These are phyloP conservation scores for Trichophyton simii DNA, from an alignment of 2,329 filamentous ascomycete species.

Conservation along the genomic window DNA sequence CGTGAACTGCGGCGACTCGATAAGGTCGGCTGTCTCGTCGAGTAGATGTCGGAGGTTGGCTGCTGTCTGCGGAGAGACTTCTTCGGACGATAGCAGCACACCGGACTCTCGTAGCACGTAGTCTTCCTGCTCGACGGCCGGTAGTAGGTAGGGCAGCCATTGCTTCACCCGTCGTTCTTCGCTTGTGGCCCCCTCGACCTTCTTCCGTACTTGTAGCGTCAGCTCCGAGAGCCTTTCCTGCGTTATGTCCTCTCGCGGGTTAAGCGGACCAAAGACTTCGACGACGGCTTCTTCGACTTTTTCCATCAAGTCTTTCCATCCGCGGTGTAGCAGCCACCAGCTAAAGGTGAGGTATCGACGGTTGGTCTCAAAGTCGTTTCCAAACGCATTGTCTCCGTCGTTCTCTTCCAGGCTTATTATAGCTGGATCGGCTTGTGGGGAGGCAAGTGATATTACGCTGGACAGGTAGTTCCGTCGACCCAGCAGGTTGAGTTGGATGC, in stretches of 20 bases:
- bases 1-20: slow-evolving; percentile 84
- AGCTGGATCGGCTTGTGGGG: slow-evolving; percentile 54
- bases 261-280: slow-evolving; percentile 78
- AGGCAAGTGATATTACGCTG: slow-evolving; percentile 82
- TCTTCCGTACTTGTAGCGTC: slow-evolving; percentile 69
- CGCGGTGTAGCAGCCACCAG: slow-evolving; percentile 92
- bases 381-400: slow-evolving; percentile 78
- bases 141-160: slow-evolving; percentile 79
- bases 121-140: slow-evolving; percentile 63
- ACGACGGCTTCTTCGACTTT: slow-evolving; percentile 76
- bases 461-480: slow-evolving; percentile 91
- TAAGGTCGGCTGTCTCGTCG: slow-evolving; percentile 88
- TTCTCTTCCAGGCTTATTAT: slow-evolving; percentile 86
- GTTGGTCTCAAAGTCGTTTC: slow-evolving; percentile 93
- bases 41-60: slow-evolving; percentile 64
- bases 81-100: slow-evolving; percentile 39
- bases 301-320: slow-evolving; percentile 70
- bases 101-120: slow-evolving; percentile 77
- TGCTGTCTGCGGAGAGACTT: slow-evolving; percentile 25
- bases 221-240: slow-evolving; percentile 69
- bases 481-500: slow-evolving; percentile 92
- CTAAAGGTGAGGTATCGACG: slow-evolving; percentile 89
- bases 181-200: slow-evolving; percentile 64
- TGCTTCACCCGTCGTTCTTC: slow-evolving; percentile 49
- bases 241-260: slow-evolving; percentile 76